Base-by-base conservation (phyloP, 2,329 filamentous ascomycete genomes). In the Coniella vitis region DNA sequence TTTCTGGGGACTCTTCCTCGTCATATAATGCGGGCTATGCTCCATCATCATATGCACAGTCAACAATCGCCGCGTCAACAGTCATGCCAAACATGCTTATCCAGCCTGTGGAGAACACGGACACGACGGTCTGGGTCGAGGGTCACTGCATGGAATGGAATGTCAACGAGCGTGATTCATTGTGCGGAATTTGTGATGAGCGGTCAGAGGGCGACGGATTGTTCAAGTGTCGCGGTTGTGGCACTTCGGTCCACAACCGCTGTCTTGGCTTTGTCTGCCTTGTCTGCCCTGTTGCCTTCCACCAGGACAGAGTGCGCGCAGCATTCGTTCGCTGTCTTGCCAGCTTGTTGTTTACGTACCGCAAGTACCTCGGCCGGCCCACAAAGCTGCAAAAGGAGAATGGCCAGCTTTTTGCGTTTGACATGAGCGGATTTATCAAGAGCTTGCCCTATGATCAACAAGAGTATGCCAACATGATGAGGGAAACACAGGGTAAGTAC, bases 1-100 rank as follows among this genome's bases (percentile, higher is more conserved):
- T 80, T 49, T 81, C 78, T 7, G 69, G 80, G 22, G 76, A 81
- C 53, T 83, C 83, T 21, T 75, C 82, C 54, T 89, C 86, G 13
- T 90, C 86, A 3, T 87, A 86, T 49, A 70, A 69, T 40, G 48
- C 47, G 19, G 80, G 83, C 8, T 93, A 93, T 63, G 86, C 87
- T 4, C 87, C 87, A 3, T 91, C 87, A 3, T 83, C 87, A 2
- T 93, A 93, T 61, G 87, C 87, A 1, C 85, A 87, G 58, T 91
- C 87, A n/a, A 93, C 88, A 0, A 69, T 93, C 39, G 87, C 87
- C 2, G 87, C 87, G 7, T 90, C 86, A 7, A 93, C 87, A 2
- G 83, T 93, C 58, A 90, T 93, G 87, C 87, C 88, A 32, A 86
- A 83, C 58, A 85, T 90, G 77, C 77, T 88, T 52, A 78, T 90